Base-by-base conservation (phyloP, 2,329 filamentous ascomycete species). In the Fusarium subglutinans region DNA sequence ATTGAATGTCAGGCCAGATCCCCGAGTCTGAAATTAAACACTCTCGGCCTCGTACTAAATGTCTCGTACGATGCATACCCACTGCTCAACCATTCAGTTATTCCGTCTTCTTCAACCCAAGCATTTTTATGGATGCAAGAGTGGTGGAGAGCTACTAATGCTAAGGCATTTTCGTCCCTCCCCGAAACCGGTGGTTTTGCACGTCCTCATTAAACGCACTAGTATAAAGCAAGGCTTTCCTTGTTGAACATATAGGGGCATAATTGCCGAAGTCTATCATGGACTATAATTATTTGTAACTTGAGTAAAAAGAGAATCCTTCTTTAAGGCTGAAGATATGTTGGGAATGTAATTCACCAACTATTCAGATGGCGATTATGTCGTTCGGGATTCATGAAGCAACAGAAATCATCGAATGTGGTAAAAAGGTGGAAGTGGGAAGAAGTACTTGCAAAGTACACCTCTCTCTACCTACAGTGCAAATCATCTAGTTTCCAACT, bases 51-150 rank as follows among this genome's bases (percentile, higher is more conserved):
- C 56, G 51, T 43, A 57, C 51, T 51, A 24, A 53, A 33, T 33
- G 24, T 65, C 72, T 74, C 72, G 72, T 74, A 74, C 63, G 72
- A 75, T 74, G 54, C 40, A 73, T 74, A 65, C 55, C 72, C 72
- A 75, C 72, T 56, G 44, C 63, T 53, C 56, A 65, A 51, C 53
- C 63, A 51, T 61, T 35, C 44, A 55, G 20, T 56, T 62, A 35
- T 70, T 51, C 70, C 55, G 58, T 66, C 54, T 61, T 55, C 57
- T 55, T 70, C 66, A 55, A 56, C 47, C 63, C 55, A 38, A 41
- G 35, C n/a, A 15, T 35, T 35, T 26, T 40, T 41, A 55, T 40
- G 37, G 20, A 43, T 41, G 20, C 33, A 40, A 40, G 65, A 65
- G 33, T 50, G 45, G 55, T 53, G 50, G 54, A 37, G 50, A 58